Conservation (phyloP, 2,329 filamentous ascomycete species). For the Calonectria montana region DNA sequence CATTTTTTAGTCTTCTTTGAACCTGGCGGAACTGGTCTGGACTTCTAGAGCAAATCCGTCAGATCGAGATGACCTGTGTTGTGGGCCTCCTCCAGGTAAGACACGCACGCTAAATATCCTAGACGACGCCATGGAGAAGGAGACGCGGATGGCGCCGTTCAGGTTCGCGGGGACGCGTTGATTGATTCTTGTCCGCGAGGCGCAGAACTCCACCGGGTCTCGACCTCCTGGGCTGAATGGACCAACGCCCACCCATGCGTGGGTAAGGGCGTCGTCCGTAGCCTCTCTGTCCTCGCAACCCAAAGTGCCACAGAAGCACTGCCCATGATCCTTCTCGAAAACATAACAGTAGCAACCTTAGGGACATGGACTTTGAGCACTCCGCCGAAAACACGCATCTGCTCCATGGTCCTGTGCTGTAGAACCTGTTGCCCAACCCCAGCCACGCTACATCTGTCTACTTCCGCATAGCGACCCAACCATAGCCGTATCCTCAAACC, state of each 20-base stretch:
- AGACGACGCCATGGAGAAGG: background rate
- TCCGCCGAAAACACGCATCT: background rate
- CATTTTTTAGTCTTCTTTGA: background rate
- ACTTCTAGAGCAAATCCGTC: background rate
- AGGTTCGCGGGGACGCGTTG: background rate
- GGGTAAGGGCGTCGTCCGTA: background rate
- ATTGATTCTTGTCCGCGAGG: background rate
- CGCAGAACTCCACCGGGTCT: background rate
- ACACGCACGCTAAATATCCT: background rate
- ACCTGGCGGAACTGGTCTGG: background rate
- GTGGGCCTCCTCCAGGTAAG: background rate
- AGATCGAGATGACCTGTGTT: background rate
- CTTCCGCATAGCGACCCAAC: conserved; percentile 1
- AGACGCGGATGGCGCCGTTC: background rate
- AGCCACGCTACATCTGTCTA: conserved; percentile 1
- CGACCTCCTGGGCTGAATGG: background rate
- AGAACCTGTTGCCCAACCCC: conserved; percentile 5
- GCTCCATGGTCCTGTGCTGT: background rate
- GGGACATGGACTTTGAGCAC: background rate
- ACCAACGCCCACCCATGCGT: background rate
- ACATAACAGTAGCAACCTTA: background rate
- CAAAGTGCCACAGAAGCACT: conserved; percentile 1
- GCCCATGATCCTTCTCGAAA: background rate
- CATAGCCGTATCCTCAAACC: background rate
- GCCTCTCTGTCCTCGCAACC: background rate